Percentiles rank a stretch among this genome's conserved stretches.
Conservation (phyloP, 2,329 filamentous ascomycete species). For the Beauveria sp. region DNA sequence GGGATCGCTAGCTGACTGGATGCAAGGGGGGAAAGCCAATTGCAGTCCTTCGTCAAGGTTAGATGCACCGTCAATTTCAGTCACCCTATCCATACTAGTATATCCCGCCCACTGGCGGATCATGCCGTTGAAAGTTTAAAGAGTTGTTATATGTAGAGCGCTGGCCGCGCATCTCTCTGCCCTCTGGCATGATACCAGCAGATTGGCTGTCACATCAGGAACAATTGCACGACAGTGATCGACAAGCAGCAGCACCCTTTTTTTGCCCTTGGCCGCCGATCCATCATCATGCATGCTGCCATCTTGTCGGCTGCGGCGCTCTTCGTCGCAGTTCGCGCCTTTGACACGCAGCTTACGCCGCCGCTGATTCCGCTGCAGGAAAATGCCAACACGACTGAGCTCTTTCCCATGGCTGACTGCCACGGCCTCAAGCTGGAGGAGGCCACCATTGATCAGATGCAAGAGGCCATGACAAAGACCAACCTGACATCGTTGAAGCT, state of each 20-base stretch:
- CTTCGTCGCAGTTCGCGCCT: not conserved
- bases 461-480: conserved; percentile 46
- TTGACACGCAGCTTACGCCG: conserved; percentile 16
- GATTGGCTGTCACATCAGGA: not conserved
- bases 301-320: conserved; percentile 4
- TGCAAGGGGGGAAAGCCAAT: too few species aligned
- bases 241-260: not conserved
- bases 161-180: not conserved
- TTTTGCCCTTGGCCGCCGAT: not conserved
- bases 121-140: not conserved
- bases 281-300: conserved; percentile 2
- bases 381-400: conserved; percentile 26
- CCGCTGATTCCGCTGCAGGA: conserved; percentile 27
- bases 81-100: not conserved
- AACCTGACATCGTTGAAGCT: conserved; percentile 51
- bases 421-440: conserved; percentile 56
- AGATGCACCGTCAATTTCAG: too few species aligned
- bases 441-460: conserved; percentile 61
- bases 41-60: too few species aligned
- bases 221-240: not conserved
- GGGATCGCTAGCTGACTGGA: too few species aligned
- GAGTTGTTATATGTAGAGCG: not conserved
- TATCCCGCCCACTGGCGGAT: not conserved
- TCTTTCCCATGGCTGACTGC: conserved; percentile 59
- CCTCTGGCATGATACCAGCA: not conserved